Percentiles rank a stretch among this genome's conserved stretches.
phyloP scores from a whole-genome alignment of 2,329 filamentous ascomycete genomes.

The Fusarium sambucinum region DNA sequence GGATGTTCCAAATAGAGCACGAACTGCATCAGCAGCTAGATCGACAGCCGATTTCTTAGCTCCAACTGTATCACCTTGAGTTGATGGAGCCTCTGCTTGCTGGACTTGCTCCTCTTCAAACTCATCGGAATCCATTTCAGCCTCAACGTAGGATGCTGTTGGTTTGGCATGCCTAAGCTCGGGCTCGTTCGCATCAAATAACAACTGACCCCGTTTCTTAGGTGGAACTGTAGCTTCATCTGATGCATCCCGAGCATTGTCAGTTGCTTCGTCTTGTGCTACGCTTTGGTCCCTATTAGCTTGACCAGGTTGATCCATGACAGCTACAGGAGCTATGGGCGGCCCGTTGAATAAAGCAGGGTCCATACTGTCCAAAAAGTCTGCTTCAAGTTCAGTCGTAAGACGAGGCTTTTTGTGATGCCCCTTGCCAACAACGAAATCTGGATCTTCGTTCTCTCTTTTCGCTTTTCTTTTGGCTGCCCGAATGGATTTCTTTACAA shows the following conservation, averaged over 20 bases:
- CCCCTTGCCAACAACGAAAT: constrained; percentile 61
- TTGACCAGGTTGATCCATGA: constrained; percentile 38
- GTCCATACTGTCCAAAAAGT: constrained; percentile 60
- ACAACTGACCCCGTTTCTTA: constrained; percentile 39
- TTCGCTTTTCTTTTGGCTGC: constrained; percentile 66
- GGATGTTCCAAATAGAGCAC: constrained; percentile 46
- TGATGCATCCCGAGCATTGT: constrained; percentile 23
- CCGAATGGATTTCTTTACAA: constrained; percentile 66
- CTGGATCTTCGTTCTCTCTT: constrained; percentile 66
- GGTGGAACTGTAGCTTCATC: constrained; percentile 20
- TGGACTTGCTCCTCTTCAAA: constrained; percentile 60
- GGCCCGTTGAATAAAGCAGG: constrained; percentile 62
- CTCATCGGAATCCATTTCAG: constrained; percentile 56
- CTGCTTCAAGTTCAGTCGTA: constrained; percentile 46
- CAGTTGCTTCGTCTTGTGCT: constrained; percentile 19
- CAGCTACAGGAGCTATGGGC: constrained; percentile 28
- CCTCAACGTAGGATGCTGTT: constrained; percentile 64
- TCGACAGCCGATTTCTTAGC: constrained; percentile 52
- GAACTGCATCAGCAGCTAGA: constrained; percentile 55
- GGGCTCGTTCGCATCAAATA: constrained; percentile 61
- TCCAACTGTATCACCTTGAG: constrained; percentile 9
- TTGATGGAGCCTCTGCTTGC: constrained; percentile 12
- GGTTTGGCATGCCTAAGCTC: constrained; percentile 66
- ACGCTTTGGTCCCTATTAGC: constrained; percentile 33
- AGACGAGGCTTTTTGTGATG: constrained; percentile 58